Evolutionary conservation across 192 early-diverging fungal species (phyloP).

Genomic region (Rhizophlyctis rosea): DNA sequence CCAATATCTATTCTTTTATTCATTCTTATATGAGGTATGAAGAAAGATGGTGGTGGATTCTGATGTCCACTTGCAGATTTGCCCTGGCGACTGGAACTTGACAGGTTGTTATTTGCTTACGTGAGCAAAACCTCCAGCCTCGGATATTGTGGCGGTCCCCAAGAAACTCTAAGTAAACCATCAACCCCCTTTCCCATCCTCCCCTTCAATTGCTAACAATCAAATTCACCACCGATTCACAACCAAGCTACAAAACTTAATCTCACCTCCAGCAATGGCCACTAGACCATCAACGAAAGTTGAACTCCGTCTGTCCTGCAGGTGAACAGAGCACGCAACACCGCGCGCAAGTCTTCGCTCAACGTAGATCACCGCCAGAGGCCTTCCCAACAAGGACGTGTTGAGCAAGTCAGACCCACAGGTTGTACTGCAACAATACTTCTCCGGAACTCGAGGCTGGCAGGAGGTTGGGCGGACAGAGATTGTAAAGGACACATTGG

Average conservation of each 20-base stretch:
- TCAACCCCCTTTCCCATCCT: too few relatives aligned
- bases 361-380: neutral
- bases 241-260: neutral
- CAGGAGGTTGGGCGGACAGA: slow-evolving; percentile 36
- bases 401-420: slow-evolving; percentile 6
- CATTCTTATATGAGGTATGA: too few relatives aligned
- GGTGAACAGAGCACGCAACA: neutral
- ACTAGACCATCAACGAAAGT: slow-evolving; percentile 2
- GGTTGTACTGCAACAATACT: neutral
- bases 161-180: too few relatives aligned
- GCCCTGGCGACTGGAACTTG: too few relatives aligned
- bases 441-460: slow-evolving; percentile 2
- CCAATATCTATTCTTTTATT: too few relatives aligned
- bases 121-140: too few relatives aligned
- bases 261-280: neutral
- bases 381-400: slow-evolving; percentile 12
- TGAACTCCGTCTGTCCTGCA: slow-evolving; percentile 10
- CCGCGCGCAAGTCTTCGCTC: neutral
- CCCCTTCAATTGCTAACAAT: too few relatives aligned
- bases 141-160: too few relatives aligned
- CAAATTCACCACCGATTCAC: too few relatives aligned
- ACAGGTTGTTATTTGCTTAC: too few relatives aligned
- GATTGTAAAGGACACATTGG: slow-evolving; percentile 41
- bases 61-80: too few relatives aligned
- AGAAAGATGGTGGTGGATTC: too few relatives aligned